Evolutionary conservation across 352 stramenopile genomes (phyloP), one percentile per base, ranked within the genome.

Genomic region (Globisporangium nagaii): DNA sequence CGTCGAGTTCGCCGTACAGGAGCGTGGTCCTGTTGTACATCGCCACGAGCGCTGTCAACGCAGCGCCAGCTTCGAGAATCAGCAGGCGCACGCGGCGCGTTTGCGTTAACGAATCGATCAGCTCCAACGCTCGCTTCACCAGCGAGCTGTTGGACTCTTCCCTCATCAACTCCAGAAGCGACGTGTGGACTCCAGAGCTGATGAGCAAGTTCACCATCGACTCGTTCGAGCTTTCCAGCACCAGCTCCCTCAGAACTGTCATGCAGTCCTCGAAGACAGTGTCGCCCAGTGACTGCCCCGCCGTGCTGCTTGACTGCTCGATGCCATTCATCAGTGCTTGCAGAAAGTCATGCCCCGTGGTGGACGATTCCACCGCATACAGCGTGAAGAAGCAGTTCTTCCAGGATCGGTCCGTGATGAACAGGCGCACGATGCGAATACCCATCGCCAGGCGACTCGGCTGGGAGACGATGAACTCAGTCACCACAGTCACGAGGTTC

Each of bases 361-460:
- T 70, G 4, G 68, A 74, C 5, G 81, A 87, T 30, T 91, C 73
- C 3, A 87, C 69, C 1, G 73, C 71, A 58, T 87, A 88, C 28
- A 85, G 64, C 13, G 72, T 64, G 28, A 89, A 66, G 55, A 91
- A 91, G 17, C 71, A 88, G n/a, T 80, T 71, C 42, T 86, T 89
- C 81, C 78, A 91, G 19, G 63, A 57, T 17, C 66, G 65, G 51
- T 88, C 66, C 4, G 62, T 56, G 35, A 88, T 85, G 9, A 91
- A 72, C n/a, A 91, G 63, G n/a, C 81, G 76, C n/a, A 89, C 74
- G 35, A 91, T 86, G 28, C 76, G 66, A 41, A 91, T 71, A 1
- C 76, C 74, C 52, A 79, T 75, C 9, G 71, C 66, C 50, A 88
- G 56, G 2, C 73, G 72, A 30, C 72, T 68, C 15, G 68, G 65